A percentile compares a stretch with the other conserved stretches of the same genome.
phyloP scores from a whole-genome alignment of 1,139 yeast species.

The Saccharomyces hybrid region DNA sequence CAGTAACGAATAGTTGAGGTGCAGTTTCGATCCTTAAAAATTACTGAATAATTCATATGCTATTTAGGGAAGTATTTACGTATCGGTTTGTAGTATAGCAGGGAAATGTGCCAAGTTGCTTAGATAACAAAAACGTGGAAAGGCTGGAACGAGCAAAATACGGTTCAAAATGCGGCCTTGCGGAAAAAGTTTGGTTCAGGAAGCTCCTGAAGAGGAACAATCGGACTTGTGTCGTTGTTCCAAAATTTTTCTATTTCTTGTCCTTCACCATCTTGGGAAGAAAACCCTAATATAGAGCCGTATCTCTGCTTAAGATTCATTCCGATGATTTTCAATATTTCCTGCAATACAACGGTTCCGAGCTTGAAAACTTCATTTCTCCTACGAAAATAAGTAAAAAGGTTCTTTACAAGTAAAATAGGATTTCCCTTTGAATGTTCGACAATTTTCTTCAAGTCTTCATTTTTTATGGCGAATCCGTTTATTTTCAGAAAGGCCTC shows the following conservation, averaged over 20 bases:
- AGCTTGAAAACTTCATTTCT: conserved; percentile 36
- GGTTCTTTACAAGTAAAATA: conserved; percentile 32
- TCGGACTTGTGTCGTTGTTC: conserved; percentile 7
- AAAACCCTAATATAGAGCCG: background rate
- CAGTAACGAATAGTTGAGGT: background rate
- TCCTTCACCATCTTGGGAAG: background rate
- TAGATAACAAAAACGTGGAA: background rate
- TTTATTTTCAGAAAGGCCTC: conserved; percentile 38
- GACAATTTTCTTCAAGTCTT: conserved; percentile 34
- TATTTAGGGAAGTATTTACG: background rate
- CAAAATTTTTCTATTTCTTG: conserved; percentile 3
- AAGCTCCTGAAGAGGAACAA: conserved; percentile 9
- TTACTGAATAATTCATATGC: background rate
- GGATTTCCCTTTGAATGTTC: conserved; percentile 34
- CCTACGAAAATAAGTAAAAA: conserved; percentile 35
- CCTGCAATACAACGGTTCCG: conserved; percentile 32
- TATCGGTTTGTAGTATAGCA: background rate
- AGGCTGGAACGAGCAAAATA: background rate
- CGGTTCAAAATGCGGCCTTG: background rate
- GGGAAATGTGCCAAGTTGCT: background rate
- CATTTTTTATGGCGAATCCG: conserved; percentile 38
- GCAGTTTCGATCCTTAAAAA: background rate
- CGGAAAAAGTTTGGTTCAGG: conserved; percentile 4
- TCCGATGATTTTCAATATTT: conserved; percentile 23
- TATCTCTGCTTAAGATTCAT: conserved; percentile 4